Base-by-base conservation (phyloP, 2,329 filamentous ascomycete species). In the Diaporthe amygdali region DNA sequence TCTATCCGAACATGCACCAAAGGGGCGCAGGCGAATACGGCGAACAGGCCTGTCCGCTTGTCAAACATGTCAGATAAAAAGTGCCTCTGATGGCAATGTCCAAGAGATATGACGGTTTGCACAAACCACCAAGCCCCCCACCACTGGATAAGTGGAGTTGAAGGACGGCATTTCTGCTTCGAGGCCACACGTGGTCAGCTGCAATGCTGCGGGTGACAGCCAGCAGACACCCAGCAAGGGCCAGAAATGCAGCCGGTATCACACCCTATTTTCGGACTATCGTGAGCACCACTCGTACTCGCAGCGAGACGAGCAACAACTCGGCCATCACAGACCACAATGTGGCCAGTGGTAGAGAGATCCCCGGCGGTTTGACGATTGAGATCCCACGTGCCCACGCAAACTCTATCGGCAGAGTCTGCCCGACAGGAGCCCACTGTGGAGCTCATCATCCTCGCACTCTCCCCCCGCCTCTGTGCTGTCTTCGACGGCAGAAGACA, bases 191-290 rank as follows among this genome's bases (percentile, higher is more conserved):
- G 37, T 41, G 25, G 39, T 15, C 39, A 27, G 56, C 27, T 63
- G 56, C 56, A 32, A 46, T 63, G 56, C 56, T 47, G 41, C 17
- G 30, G 56, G 59, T 41, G 20, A 63, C 41, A 63, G 17, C 59
- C 27, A 64, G 27, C 8, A 44, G 20, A 63, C 41, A 63, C 27
- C 59, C 27, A 64, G 27, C 8, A 44, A 37, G n/a, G 20, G 41
- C 59, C 44, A n/a, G 37, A 49, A 49, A 64, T 49, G 59, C 59
- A 66, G 68, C 47, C 68, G 22, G 64, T 67, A 70, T 70, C 68
- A 70, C 68, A 70, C 51, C 54, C 59, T 66, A 70, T 70, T 66
- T 67, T 56, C 49, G 59, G 68, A 46, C 22, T 14, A 32, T 66
- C 59, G 41, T 46, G 59, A 41, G 22, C 59, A 49, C 59, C n/a